Evolutionary conservation across 176 grass and related monocot species (phyloP).

Genomic region (Dendrocalamus sinicus): DNA sequence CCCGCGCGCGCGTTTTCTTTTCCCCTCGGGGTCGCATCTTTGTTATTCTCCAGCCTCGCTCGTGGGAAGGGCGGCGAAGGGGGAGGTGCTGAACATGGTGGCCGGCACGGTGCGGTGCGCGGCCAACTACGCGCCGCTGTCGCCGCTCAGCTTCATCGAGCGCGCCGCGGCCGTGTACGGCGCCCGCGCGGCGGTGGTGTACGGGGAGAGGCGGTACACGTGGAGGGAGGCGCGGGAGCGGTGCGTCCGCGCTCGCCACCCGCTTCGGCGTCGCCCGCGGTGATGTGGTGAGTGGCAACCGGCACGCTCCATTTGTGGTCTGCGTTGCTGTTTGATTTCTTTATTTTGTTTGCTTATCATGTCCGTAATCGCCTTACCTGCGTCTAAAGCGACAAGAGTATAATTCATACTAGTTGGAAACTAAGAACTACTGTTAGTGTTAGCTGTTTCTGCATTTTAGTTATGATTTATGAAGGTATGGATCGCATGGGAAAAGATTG

Average conservation of each 20-base stretch:
- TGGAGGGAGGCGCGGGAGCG: conserved; percentile 53
- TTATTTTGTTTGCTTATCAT: not conserved
- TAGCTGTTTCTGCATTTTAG: not conserved
- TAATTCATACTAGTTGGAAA: not conserved
- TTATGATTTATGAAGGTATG: not conserved
- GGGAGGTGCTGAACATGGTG: conserved; percentile 48
- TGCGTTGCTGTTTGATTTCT: not conserved
- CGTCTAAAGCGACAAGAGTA: not conserved
- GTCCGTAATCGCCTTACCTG: not conserved
- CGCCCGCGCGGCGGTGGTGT: conserved; percentile 47
- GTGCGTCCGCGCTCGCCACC: conserved; percentile 55
- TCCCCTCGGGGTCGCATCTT: not conserved
- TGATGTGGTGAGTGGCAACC: conserved; percentile 55
- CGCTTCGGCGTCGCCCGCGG: conserved; percentile 57
- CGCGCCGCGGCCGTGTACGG: conserved; percentile 69
- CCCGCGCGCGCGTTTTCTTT: not conserved
- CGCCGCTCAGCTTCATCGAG: conserved; percentile 75
- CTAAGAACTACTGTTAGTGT: not conserved
- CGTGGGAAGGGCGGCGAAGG: not conserved
- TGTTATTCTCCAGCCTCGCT: conserved; percentile 31
- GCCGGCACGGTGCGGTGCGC: conserved; percentile 62
- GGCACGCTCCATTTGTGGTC: not conserved
- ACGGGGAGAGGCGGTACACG: conserved; percentile 42
- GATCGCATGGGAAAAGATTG: not conserved
- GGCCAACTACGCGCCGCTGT: conserved; percentile 69